Percentiles rank a stretch among this genome's conserved stretches.
phyloP scores from a whole-genome alignment of 2,329 filamentous ascomycete genomes.

The Chaetomiaceae sp. region DNA sequence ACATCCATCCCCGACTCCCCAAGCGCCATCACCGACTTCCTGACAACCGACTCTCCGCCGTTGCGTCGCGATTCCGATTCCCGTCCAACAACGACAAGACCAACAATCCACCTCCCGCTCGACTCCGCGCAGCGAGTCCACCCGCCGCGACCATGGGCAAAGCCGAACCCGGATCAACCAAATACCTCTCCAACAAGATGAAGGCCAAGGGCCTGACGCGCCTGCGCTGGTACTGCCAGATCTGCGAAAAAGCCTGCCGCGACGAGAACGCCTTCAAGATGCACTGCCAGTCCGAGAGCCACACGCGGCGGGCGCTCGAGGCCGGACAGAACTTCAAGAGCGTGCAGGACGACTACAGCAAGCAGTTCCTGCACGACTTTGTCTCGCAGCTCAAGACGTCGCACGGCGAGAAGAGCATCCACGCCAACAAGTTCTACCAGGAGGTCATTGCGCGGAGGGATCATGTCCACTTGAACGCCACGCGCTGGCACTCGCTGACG shows the following conservation, averaged over 20 bases:
- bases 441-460: constrained; percentile 84
- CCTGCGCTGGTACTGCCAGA: constrained; percentile 61
- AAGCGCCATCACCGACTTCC: no score
- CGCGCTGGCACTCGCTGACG: constrained; percentile 80
- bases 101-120: constrained; percentile 9
- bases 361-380: constrained; percentile 79
- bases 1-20: no score
- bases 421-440: constrained; percentile 92
- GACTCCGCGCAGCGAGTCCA: constrained; percentile 24
- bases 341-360: constrained; percentile 79
- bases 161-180: constrained; percentile 89
- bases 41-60: background rate
- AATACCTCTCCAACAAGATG: constrained; percentile 84
- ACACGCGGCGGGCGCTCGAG: constrained; percentile 83
- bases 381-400: constrained; percentile 69
- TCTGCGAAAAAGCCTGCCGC: constrained; percentile 42
- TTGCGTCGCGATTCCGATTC: background rate
- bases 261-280: constrained; percentile 92
- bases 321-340: constrained; percentile 82
- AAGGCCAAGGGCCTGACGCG: constrained; percentile 76
- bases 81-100: background rate
- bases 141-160: constrained; percentile 65
- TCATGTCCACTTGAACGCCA: constrained; percentile 92
- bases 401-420: constrained; percentile 85
- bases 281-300: constrained; percentile 78